Evolutionary conservation across 108 stramenopile species (phyloP).

Genomic region (Skeletonema menzelii): DNA sequence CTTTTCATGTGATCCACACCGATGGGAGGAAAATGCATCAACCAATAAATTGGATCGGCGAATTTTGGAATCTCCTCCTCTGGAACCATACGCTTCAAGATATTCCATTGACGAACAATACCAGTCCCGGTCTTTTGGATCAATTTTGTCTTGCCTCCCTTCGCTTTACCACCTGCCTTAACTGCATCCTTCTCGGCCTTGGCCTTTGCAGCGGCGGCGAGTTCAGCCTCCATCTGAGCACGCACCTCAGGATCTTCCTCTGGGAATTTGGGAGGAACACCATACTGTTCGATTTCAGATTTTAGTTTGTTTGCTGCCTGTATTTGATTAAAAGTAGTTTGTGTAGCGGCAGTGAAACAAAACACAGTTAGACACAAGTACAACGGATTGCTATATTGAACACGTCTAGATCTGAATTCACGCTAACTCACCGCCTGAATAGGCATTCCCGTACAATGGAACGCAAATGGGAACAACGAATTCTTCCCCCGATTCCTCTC

Average conservation of each 20-base stretch:
- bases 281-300: slow-evolving; percentile 86
- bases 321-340: not conserved
- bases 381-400: not conserved
- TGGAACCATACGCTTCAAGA: slow-evolving; percentile 85
- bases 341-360: not conserved
- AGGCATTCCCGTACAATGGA: slow-evolving; percentile 99
- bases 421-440: slow-evolving; percentile 89
- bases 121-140: slow-evolving; percentile 94
- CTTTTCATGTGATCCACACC: slow-evolving; percentile 88
- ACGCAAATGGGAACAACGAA: slow-evolving; percentile 97
- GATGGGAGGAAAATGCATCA: slow-evolving; percentile 95
- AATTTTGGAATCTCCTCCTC: slow-evolving; percentile 84
- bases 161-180: slow-evolving; percentile 74
- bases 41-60: slow-evolving; percentile 93
- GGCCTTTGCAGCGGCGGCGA: slow-evolving; percentile 60
- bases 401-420: not conserved
- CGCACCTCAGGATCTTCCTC: slow-evolving; percentile 88
- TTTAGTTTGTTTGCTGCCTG: slow-evolving; percentile 98
- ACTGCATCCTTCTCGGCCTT: slow-evolving; percentile 55
- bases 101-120: slow-evolving; percentile 95
- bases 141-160: slow-evolving; percentile 87
- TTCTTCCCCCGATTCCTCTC: slow-evolving; percentile 94
- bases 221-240: slow-evolving; percentile 82
- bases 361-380: not conserved
- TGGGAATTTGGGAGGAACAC: slow-evolving; percentile 90